A percentile compares a stretch with the other conserved stretches of the same genome.
These are phyloP conservation scores for Desmodesmus armatus DNA, from an alignment of 139 green algal genomes.

Conservation along the genomic window DNA sequence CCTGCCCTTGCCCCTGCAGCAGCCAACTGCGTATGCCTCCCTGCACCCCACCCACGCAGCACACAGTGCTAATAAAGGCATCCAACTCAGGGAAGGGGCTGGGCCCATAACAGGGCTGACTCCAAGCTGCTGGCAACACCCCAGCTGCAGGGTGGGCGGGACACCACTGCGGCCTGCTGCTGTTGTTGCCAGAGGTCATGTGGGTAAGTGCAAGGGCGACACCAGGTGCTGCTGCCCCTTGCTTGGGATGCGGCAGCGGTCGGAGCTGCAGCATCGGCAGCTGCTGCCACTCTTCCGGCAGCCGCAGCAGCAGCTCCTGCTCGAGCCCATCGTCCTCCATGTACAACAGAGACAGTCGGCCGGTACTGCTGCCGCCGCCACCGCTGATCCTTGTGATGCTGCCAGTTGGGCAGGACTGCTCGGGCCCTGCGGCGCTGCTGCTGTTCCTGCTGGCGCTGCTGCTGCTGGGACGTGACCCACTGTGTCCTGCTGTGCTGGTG, in stretches of 20 bases:
- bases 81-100: constrained; percentile 30
- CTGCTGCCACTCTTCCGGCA: constrained; percentile 2
- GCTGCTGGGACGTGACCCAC: too few relatives aligned
- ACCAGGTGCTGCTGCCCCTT: constrained; percentile 2
- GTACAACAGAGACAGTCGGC: not conserved
- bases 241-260: not conserved
- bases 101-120: not conserved
- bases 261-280: constrained; percentile 21
- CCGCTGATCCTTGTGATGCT: too few relatives aligned
- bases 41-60: constrained; percentile 52
- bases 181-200: not conserved
- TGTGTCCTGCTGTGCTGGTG: too few relatives aligned
- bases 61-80: constrained; percentile 12
- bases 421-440: too few relatives aligned
- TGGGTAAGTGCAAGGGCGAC: not conserved
- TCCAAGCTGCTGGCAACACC: not conserved
- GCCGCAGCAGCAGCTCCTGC: constrained; percentile 44
- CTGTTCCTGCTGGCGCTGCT: too few relatives aligned
- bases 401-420: too few relatives aligned
- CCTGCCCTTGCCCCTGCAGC: too few relatives aligned
- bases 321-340: not conserved
- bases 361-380: constrained; percentile 28
- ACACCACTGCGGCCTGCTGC: not conserved
- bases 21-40: constrained; percentile 67
- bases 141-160: not conserved